phyloP scores from a whole-genome alignment of 2,329 filamentous ascomycete genomes.

The Diaporthe australafricana region DNA sequence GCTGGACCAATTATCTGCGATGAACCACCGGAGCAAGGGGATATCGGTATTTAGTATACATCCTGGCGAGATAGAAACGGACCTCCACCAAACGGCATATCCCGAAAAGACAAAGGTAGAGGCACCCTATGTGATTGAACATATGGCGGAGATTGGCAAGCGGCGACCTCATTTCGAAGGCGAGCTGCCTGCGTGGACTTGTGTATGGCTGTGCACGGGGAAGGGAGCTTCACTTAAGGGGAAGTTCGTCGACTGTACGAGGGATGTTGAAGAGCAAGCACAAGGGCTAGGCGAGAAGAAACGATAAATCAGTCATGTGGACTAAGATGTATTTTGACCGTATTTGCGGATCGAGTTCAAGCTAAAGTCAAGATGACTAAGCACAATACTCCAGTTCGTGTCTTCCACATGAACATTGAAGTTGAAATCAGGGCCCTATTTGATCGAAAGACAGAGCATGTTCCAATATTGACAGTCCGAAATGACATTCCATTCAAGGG shows the following conservation, averaged over 20 bases:
- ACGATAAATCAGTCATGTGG: neutral
- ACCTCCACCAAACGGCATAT: slow-evolving; percentile 1
- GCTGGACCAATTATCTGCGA: neutral
- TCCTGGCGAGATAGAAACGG: slow-evolving; percentile 5
- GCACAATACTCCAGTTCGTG: neutral
- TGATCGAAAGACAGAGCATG: neutral
- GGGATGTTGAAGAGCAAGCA: slow-evolving; percentile 10
- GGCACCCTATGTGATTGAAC: slow-evolving; percentile 1
- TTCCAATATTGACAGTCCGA: neutral
- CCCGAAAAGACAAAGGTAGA: slow-evolving; percentile 4
- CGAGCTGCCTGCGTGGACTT: slow-evolving; percentile 3
- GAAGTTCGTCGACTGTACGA: slow-evolving; percentile 2
- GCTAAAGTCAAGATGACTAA: neutral
- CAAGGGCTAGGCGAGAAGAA: neutral
- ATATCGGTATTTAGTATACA: slow-evolving; percentile 14
- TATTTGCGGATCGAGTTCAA: neutral
- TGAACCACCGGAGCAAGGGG: neutral
- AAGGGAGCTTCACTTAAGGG: neutral
- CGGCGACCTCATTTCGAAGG: slow-evolving; percentile 14
- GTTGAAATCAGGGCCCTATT: neutral
- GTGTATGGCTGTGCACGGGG: slow-evolving; percentile 1
- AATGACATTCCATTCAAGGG: neutral
- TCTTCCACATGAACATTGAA: neutral
- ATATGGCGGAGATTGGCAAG: slow-evolving; percentile 4
- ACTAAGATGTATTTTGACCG: too few relatives aligned